Percentiles rank a stretch among this genome's conserved stretches.
These are phyloP conservation scores for Polygonum maritimum DNA, from an alignment of 148 eudicot genomes.

Conservation along the genomic window DNA sequence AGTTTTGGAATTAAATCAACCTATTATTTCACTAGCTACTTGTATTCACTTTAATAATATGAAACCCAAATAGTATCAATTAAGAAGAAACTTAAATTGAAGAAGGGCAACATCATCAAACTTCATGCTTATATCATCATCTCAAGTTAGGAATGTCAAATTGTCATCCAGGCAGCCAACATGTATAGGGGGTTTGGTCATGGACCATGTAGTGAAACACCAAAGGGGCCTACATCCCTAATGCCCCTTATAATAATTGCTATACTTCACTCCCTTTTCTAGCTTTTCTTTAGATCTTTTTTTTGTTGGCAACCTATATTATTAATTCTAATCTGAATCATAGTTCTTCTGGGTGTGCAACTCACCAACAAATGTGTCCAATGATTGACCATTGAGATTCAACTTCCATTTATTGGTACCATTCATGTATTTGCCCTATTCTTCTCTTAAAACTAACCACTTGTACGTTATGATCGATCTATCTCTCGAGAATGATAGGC, in stretches of 20 bases:
- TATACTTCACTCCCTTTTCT: neutral
- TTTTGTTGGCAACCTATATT: neutral
- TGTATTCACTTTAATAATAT: neutral
- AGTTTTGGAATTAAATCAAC: neutral
- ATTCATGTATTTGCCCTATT: neutral
- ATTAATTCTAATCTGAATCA: neutral
- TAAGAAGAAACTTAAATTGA: neutral
- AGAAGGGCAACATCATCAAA: constrained; percentile 27
- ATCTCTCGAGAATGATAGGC: neutral
- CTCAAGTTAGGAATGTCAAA: constrained; percentile 15
- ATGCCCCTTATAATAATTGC: constrained; percentile 2
- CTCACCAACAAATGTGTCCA: constrained; percentile 10
- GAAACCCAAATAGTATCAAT: no score
- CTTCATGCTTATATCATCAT: constrained; percentile 70
- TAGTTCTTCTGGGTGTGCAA: constrained; percentile 9
- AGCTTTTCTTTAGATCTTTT: neutral
- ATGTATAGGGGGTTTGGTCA: constrained; percentile 28
- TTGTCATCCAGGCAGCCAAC: constrained; percentile 46
- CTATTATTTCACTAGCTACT: neutral
- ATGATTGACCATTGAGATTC: constrained; percentile 10
- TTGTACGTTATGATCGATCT: neutral
- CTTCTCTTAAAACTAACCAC: neutral
- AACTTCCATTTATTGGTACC: neutral
- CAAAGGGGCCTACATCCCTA: neutral
- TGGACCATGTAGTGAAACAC: constrained; percentile 18